Evolutionary conservation across 1,284 basidiomycete genomes (phyloP).

Genomic region (Pseudozyma tsukubaensis): DNA sequence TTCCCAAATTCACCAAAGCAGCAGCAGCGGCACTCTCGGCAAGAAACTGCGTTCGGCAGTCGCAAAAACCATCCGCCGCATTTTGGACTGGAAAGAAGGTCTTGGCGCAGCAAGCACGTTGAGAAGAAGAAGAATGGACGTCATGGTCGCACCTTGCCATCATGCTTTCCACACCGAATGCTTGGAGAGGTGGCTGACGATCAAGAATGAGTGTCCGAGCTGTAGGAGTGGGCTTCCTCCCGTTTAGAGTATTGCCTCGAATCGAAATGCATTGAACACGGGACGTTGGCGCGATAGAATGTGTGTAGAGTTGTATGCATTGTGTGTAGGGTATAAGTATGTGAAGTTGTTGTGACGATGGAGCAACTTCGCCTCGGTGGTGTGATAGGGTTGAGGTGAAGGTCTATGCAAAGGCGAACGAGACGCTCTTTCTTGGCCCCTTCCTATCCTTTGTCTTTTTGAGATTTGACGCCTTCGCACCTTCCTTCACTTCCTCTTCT

Average conservation of each 20-base stretch:
- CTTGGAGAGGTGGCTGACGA: slow-evolving; percentile 43
- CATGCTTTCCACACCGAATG: slow-evolving; percentile 49
- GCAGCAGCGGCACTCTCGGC: background rate
- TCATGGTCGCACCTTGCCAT: slow-evolving; percentile 45
- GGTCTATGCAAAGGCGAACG: slow-evolving; percentile 25
- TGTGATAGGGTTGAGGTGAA: background rate
- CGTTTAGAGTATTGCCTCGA: slow-evolving; percentile 10
- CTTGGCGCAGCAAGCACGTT: slow-evolving; percentile 10
- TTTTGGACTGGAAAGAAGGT: slow-evolving; percentile 13
- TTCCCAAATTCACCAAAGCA: background rate
- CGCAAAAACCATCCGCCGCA: slow-evolving; percentile 4
- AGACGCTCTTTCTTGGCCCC: slow-evolving; percentile 34
- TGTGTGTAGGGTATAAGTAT: background rate
- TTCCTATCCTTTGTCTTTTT: slow-evolving; percentile 5
- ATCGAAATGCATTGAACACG: background rate
- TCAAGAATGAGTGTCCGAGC: slow-evolving; percentile 53
- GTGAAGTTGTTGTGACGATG: background rate
- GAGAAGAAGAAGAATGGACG: slow-evolving; percentile 29
- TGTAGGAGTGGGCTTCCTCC: slow-evolving; percentile 32
- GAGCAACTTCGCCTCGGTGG: background rate
- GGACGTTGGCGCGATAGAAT: background rate
- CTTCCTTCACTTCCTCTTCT: background rate
- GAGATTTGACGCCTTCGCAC: background rate
- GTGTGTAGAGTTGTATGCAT: background rate
- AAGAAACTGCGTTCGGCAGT: background rate